Evolutionary conservation across 108 stramenopile genomes (phyloP).

Genomic region (Seminavis robusta): DNA sequence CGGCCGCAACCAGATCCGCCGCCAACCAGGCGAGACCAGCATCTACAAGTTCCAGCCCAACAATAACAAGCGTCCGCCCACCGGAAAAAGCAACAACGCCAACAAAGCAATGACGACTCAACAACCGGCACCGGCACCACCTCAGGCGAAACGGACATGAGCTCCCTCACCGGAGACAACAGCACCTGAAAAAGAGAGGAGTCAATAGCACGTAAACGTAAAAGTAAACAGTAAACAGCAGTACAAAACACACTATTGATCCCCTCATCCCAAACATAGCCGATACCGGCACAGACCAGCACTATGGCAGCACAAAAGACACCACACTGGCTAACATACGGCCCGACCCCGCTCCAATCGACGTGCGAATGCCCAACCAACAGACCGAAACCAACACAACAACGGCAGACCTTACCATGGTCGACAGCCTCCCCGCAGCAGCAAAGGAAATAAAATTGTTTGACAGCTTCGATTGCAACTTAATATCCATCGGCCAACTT

Average conservation of each 20-base stretch:
- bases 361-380: not conserved
- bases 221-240: not conserved
- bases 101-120: too few species aligned
- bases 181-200: not conserved
- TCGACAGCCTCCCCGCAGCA: constrained; percentile 1
- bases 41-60: too few species aligned
- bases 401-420: not conserved
- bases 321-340: not conserved
- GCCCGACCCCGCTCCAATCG: not conserved
- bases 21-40: too few species aligned
- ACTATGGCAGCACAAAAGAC: not conserved
- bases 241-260: not conserved
- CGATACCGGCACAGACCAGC: too few species aligned
- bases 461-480: not conserved
- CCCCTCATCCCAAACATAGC: not conserved
- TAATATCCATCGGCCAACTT: constrained; percentile 20
- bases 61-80: too few species aligned
- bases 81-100: not conserved
- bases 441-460: constrained; percentile 7
- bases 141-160: too few species aligned
- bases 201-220: not conserved
- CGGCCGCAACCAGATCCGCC: too few species aligned
- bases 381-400: not conserved
- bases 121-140: not conserved
- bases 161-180: not conserved